Base-by-base conservation (phyloP, 2,329 filamentous ascomycete species). In the Colletotrichum gigasporum region DNA sequence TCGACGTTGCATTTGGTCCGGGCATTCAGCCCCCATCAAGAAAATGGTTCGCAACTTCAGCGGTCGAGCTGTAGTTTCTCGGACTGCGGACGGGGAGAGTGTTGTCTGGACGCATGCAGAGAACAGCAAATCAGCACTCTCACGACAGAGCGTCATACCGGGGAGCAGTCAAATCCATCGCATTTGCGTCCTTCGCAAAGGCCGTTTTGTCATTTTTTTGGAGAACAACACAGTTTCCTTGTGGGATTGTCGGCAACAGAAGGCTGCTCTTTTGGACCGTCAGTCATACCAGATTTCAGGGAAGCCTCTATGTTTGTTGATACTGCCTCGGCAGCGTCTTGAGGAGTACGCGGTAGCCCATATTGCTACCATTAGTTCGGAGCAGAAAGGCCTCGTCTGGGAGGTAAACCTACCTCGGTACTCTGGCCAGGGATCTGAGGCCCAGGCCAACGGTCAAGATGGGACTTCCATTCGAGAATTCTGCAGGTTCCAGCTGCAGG, bases 21-120 rank as follows among this genome's bases (percentile, higher is more conserved):
- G 95, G 1, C 94, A 97, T 79, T 91, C 91, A 14, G 86, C 86
- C 14, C 84, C 92, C 0, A 88, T 97, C 66, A 90, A 91, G 71
- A 97, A 96, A 73, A 92, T 97, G 64, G 90, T 96, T 45, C 90
- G 94, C 65, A 96, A 94, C 71, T 91, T 91, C 42, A 92, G 90
- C 71, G 94, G 94, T 8, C 85, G 88, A 67, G 91, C 93, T 4
- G 82, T 97, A 42, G 88, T 97, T 30, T 97, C 94, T 6, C 86
- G 93, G 53, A 97, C 94, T 0, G 84, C 88, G 63, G 83, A 89
- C 42, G 91, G 93, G 64, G 92, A 97, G 74, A 90, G 90, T 61
- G 89, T 95, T 68, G 86, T 97, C 3, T 97, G 94, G 94, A 88
- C 86, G 66, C 92, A 96, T 74, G 79, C 82, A 56, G 79, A 80